Percentiles rank a stretch among this genome's conserved stretches.
Evolutionary conservation across 768 basidiomycete species (phyloP).

Genomic region (Tulasnella sp.): DNA sequence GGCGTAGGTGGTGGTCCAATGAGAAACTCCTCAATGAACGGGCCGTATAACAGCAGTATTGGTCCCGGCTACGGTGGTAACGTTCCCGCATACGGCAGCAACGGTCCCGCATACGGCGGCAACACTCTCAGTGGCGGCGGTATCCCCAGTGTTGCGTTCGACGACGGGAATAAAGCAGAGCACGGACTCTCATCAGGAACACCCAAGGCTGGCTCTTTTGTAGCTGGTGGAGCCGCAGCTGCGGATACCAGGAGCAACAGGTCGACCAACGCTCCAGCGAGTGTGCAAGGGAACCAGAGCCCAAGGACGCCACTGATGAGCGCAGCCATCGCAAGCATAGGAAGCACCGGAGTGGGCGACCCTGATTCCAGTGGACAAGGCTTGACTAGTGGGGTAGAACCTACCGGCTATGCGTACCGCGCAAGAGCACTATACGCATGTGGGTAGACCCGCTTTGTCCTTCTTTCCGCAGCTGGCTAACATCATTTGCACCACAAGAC

Average conservation of each 20-base stretch:
- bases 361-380: slow-evolving; percentile 43
- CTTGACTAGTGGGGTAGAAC: slow-evolving; percentile 55
- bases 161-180: slow-evolving; percentile 1
- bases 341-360: slow-evolving; percentile 49
- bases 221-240: not conserved
- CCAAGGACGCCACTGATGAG: slow-evolving; percentile 36
- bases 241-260: slow-evolving; percentile 4
- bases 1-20: slow-evolving; percentile 22
- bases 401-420: slow-evolving; percentile 47
- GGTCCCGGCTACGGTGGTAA: slow-evolving; percentile 43
- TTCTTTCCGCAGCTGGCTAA: not conserved
- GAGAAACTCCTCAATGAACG: not conserved
- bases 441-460: slow-evolving; percentile 35
- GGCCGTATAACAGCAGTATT: slow-evolving; percentile 17
- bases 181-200: not conserved
- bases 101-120: too few species aligned
- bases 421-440: slow-evolving; percentile 89
- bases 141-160: slow-evolving; percentile 2
- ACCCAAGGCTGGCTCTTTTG: not conserved
- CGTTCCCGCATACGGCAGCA: slow-evolving; percentile 35
- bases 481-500: slow-evolving; percentile 44
- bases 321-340: slow-evolving; percentile 44
- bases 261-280: slow-evolving; percentile 7
- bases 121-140: too few species aligned
- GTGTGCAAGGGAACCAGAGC: slow-evolving; percentile 32